phyloP scores from a whole-genome alignment of 805 yeast species.

The Candida krabiensis region DNA sequence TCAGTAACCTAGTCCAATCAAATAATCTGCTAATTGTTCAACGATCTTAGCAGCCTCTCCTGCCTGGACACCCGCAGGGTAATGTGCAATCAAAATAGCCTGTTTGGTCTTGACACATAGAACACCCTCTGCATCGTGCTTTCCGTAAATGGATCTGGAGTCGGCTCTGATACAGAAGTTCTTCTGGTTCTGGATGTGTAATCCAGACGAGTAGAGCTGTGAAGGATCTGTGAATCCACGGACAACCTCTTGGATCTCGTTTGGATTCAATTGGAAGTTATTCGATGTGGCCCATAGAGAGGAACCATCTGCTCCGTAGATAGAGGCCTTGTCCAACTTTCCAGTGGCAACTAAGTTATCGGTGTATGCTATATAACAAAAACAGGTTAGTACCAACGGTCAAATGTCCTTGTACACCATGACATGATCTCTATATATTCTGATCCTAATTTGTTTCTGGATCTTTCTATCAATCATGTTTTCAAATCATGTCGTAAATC shows the following conservation, averaged over 20 bases:
- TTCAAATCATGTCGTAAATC: too few relatives aligned
- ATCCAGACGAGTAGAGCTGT: slow-evolving; percentile 78
- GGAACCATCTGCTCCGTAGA: slow-evolving; percentile 93
- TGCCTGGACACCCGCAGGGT: slow-evolving; percentile 86
- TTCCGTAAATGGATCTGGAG: slow-evolving; percentile 91
- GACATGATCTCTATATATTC: too few relatives aligned
- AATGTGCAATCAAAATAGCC: slow-evolving; percentile 91
- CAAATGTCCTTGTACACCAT: too few relatives aligned
- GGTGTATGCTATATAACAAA: slow-evolving; percentile 68
- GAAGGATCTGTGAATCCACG: slow-evolving; percentile 79
- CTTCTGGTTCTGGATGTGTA: slow-evolving; percentile 82
- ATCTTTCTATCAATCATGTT: too few relatives aligned
- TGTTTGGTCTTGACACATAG: slow-evolving; percentile 92
- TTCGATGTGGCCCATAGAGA: slow-evolving; percentile 89
- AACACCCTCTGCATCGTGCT: slow-evolving; percentile 84
- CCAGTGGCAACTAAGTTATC: slow-evolving; percentile 88
- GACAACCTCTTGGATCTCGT: slow-evolving; percentile 74
- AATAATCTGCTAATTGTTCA: slow-evolving; percentile 93
- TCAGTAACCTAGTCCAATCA: slow-evolving; percentile 83
- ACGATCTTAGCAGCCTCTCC: slow-evolving; percentile 95
- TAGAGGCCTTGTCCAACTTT: slow-evolving; percentile 87
- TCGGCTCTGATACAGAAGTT: slow-evolving; percentile 89
- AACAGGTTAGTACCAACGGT: slow-evolving; percentile 6
- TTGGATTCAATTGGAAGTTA: slow-evolving; percentile 59
- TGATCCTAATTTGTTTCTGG: too few relatives aligned